Base-by-base conservation (phyloP, 257 asterid genomes). In the Fraxinus quadrangulata region DNA sequence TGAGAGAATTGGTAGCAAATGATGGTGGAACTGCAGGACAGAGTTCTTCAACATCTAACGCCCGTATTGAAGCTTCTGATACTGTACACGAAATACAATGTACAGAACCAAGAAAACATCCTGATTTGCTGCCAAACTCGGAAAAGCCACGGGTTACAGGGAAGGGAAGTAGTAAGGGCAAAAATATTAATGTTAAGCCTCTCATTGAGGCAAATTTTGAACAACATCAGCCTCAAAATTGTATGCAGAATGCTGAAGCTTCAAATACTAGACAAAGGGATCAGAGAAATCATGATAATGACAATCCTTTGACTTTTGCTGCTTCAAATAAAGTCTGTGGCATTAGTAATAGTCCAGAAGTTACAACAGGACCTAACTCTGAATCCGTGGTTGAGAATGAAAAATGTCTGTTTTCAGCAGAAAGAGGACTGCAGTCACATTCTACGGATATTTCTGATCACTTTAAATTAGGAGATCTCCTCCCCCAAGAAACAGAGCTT, bases 1-100 rank as follows among this genome's bases (percentile, higher is more conserved):
- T 95, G 80, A 81, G 98, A 82, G 97, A 91, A 80, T 87, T 93
- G 92, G 92, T 89, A 74, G 90, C 96, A 78, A 87, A 88, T 89
- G 86, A 78, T 73, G 88, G 90, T 80, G 90, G 87, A 73, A 83
- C 87, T 73, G 84, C 85, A 47, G 96, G 88, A 70, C 87, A 79
- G 77, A 80, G 81, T 81, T 63, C 61, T 73, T 74, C 78, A 45
- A 71, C 85, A 10, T 84, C 92, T 73, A 83, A 34, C 75, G 54
- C 79, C 67, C 71, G 82, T 66, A 79, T 63, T 59, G 87, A 72
- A 81, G 86, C 84, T 81, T 69, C 80, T 69, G 85, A 80, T 80
- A 71, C 84, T 39, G 74, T 74, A 68, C 26, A 78, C 77, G 86
- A 77, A 54, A 68, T 75, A 78, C 86, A 83, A 78, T 16, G 39